Conservation (phyloP, 164 flowering plant species). For the Brasenia schreberi region DNA sequence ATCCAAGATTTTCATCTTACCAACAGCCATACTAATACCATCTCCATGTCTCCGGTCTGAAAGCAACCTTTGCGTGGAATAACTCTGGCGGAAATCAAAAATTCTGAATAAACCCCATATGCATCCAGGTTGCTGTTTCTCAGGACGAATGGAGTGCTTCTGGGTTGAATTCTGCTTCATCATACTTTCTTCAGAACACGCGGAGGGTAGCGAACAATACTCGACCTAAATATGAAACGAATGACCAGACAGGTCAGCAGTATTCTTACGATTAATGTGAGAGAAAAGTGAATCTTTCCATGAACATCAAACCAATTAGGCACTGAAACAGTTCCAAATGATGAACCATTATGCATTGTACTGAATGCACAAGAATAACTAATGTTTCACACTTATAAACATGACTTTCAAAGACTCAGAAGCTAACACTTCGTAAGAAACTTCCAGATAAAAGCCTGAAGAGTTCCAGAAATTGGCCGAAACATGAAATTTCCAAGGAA, state of each 20-base stretch:
- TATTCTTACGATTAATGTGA: neutral
- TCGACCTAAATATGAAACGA: neutral
- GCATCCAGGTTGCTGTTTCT: conserved; percentile 54
- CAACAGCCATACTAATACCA: conserved; percentile 20
- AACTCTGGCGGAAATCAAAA: conserved; percentile 65
- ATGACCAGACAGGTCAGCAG: neutral
- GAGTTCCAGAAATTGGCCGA: too few relatives aligned
- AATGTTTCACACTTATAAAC: too few relatives aligned
- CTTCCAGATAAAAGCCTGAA: too few relatives aligned
- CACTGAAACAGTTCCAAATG: neutral
- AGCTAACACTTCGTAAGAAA: too few relatives aligned
- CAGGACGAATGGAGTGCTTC: conserved; percentile 23
- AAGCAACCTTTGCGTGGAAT: conserved; percentile 39
- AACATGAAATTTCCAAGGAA: too few relatives aligned
- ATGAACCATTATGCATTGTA: neutral
- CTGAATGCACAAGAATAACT: too few relatives aligned
- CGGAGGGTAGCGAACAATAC: neutral
- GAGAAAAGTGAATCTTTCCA: neutral
- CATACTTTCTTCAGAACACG: neutral
- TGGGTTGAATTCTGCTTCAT: conserved; percentile 55
- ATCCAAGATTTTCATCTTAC: conserved; percentile 21
- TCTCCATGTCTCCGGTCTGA: conserved; percentile 34
- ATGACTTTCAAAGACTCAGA: too few relatives aligned
- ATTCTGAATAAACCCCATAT: conserved; percentile 64
- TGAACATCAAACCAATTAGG: neutral